These are phyloP conservation scores for Colletotrichum nymphaeae DNA, from an alignment of 2,329 filamentous ascomycete genomes.

Conservation along the genomic window DNA sequence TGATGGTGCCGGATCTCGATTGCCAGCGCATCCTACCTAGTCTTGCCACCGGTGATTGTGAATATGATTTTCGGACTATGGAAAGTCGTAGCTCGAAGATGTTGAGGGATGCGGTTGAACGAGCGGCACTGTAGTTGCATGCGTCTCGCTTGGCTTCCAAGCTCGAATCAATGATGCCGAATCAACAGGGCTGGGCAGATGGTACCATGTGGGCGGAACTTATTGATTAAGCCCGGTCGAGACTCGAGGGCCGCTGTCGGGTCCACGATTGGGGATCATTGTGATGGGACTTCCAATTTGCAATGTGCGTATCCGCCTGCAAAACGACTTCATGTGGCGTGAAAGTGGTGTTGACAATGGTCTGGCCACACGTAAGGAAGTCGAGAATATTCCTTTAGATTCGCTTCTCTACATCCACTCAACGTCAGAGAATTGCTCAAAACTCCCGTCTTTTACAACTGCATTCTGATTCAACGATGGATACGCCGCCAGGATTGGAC, in stretches of 20 bases:
- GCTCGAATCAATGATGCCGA: not conserved
- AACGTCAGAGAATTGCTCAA: not conserved
- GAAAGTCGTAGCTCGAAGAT: not conserved
- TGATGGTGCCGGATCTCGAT: constrained; percentile 18
- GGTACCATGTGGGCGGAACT: constrained; percentile 6
- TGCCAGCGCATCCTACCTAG: constrained; percentile 24
- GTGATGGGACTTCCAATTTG: not conserved
- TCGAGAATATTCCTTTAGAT: not conserved
- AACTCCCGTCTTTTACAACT: not conserved
- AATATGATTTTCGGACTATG: not conserved
- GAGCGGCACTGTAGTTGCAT: not conserved
- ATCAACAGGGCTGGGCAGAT: not conserved
- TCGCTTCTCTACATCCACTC: not conserved
- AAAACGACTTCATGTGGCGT: not conserved
- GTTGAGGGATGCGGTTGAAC: not conserved
- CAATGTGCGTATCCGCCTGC: not conserved
- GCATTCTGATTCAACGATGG: not conserved
- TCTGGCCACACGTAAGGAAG: not conserved
- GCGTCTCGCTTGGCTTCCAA: not conserved
- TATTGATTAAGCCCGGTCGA: constrained; percentile 4
- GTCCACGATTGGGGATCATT: not conserved
- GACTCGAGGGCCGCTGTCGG: constrained; percentile 1
- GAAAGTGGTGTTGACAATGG: not conserved
- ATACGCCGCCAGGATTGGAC: not conserved
- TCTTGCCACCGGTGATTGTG: not conserved